Conservation (phyloP, 2,329 filamentous ascomycete genomes). For the Colletotrichum incanum region DNA sequence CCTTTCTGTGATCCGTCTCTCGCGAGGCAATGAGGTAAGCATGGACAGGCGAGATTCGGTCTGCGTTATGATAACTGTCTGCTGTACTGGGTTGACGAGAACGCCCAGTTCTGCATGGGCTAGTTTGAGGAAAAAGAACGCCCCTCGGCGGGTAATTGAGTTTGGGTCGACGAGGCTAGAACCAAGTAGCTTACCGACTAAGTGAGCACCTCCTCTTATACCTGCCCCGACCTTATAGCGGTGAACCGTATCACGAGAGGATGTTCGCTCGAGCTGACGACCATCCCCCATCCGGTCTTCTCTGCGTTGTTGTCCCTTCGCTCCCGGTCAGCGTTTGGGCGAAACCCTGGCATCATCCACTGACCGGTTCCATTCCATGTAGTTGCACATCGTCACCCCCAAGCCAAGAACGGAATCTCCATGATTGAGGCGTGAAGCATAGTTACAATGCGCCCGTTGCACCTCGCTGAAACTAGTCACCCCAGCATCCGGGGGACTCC, state of each 20-base stretch:
- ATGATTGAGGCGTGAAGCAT: constrained; percentile 10
- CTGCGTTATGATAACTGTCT: not conserved
- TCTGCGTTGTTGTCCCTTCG: constrained; percentile 6
- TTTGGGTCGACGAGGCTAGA: not conserved
- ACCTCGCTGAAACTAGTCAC: not conserved
- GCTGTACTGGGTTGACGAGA: not conserved
- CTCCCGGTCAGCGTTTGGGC: not conserved
- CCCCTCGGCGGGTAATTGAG: not conserved
- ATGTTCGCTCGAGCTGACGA: constrained; percentile 5
- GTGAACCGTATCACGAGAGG: constrained; percentile 25
- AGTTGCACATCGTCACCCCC: constrained; percentile 14
- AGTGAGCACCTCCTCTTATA: constrained; percentile 16
- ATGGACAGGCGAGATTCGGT: not conserved
- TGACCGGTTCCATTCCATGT: constrained; percentile 18
- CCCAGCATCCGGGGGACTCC: not conserved
- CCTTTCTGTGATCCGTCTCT: not conserved
- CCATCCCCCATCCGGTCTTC: not conserved
- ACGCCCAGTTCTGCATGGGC: not conserved
- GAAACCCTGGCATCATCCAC: not conserved
- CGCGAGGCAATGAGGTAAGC: not conserved
- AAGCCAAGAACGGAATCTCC: not conserved
- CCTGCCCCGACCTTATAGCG: constrained; percentile 9
- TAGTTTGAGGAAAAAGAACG: constrained; percentile 1
- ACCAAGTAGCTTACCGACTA: constrained; percentile 6
- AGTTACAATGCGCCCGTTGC: constrained; percentile 4